These are phyloP conservation scores for Ganoderma lucidum DNA, from an alignment of 1,284 basidiomycete species.

Conservation along the genomic window DNA sequence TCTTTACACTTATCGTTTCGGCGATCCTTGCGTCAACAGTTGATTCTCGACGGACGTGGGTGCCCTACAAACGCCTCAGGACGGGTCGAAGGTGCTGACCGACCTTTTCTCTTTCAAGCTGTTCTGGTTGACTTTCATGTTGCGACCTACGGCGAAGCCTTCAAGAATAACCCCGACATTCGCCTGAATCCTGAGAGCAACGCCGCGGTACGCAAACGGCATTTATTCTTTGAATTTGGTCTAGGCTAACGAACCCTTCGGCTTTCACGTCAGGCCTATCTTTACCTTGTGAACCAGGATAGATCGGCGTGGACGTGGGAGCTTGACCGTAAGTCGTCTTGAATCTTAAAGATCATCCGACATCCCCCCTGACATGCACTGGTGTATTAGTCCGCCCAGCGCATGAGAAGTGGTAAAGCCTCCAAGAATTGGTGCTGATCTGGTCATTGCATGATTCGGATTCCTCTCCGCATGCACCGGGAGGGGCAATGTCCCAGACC, in stretches of 20 bases:
- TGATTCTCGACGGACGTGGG: conserved; percentile 51
- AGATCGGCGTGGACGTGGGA: conserved; percentile 60
- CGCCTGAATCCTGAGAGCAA: conserved; percentile 70
- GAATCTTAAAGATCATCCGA: not conserved
- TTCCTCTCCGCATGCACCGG: no score
- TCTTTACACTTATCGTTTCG: not conserved
- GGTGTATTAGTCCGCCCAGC: conserved; percentile 46
- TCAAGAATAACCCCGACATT: conserved; percentile 52
- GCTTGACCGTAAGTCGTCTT: conserved; percentile 47
- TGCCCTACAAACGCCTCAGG: not conserved
- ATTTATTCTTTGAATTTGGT: no score
- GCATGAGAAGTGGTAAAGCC: conserved; percentile 37
- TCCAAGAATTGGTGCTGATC: no score
- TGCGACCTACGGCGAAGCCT: not conserved
- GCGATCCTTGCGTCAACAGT: conserved; percentile 29
- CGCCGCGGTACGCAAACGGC: conserved; percentile 55
- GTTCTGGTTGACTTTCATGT: conserved; percentile 6
- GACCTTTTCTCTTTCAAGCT: conserved; percentile 43
- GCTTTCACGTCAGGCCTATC: conserved; percentile 44
- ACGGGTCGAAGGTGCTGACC: conserved; percentile 53
- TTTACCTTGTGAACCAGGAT: conserved; percentile 53
- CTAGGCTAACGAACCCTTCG: not conserved
- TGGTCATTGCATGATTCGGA: no score
- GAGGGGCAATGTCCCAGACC: no score
- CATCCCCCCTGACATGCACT: not conserved